Evolutionary conservation across 176 grass and related monocot species (phyloP).

Genomic region (Neostapfia colusana): DNA sequence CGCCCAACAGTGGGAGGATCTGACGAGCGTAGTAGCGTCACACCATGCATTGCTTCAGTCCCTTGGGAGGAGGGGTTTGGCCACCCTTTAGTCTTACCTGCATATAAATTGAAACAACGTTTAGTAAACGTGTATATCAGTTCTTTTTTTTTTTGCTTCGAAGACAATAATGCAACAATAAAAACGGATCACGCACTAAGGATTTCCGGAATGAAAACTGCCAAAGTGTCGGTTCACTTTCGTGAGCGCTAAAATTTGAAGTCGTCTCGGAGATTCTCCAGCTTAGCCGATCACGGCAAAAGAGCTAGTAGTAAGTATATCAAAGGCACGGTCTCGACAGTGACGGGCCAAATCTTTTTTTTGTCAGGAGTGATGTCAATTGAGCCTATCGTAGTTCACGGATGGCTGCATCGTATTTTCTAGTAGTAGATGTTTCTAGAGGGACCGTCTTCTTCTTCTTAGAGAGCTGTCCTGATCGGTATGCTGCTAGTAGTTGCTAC

Average conservation of each 20-base stretch:
- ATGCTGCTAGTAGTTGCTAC: neutral
- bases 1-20: neutral
- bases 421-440: conserved; percentile 43
- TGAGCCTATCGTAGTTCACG: conserved; percentile 18
- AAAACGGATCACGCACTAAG: neutral
- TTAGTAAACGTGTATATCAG: neutral
- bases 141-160: neutral
- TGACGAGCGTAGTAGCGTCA: conserved; percentile 23
- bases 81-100: conserved; percentile 55
- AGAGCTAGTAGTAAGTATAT: neutral
- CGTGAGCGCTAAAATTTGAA: conserved; percentile 40
- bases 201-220: neutral
- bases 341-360: neutral
- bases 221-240: neutral
- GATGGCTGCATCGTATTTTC: conserved; percentile 23
- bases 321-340: neutral
- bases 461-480: conserved; percentile 18
- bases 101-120: neutral
- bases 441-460: neutral
- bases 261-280: neutral
- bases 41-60: conserved; percentile 49
- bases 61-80: conserved; percentile 51
- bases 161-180: neutral
- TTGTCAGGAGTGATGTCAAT: conserved; percentile 23
- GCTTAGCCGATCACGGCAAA: conserved; percentile 3